Conservation (phyloP, 345 rosid species). For the Gossypioides kirkii region DNA sequence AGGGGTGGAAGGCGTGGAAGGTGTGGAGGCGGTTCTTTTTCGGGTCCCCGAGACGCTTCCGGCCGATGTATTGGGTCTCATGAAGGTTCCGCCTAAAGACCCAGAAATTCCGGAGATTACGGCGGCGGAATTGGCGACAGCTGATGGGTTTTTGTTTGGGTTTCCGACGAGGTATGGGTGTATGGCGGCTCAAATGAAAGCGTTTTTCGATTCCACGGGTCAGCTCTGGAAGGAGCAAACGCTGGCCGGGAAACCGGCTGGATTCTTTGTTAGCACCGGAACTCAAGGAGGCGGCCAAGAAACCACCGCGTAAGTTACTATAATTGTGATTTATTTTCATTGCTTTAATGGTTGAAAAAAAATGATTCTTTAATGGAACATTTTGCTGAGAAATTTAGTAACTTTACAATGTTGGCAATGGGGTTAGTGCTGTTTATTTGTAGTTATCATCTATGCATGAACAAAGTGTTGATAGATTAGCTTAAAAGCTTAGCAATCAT, state of each 20-base stretch:
- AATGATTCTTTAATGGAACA: not conserved
- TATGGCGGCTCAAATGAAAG: constrained; percentile 85
- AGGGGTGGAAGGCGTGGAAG: constrained; percentile 52
- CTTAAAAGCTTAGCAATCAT: not conserved
- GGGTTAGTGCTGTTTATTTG: not conserved
- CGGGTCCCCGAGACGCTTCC: constrained; percentile 64
- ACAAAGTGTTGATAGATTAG: not conserved
- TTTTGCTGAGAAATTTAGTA: not conserved
- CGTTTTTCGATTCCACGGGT: constrained; percentile 66
- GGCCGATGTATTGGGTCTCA: constrained; percentile 41
- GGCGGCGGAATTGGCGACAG: constrained; percentile 45
- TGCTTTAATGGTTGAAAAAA: not conserved
- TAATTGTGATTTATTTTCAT: not conserved
- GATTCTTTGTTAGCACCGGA: constrained; percentile 77
- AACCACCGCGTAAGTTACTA: constrained; percentile 62
- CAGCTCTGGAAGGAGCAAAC: constrained; percentile 58
- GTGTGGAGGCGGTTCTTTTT: constrained; percentile 51
- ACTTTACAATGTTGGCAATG: not conserved
- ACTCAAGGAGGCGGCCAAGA: constrained; percentile 93
- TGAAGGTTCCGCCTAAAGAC: constrained; percentile 54
- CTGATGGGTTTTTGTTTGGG: constrained; percentile 66
- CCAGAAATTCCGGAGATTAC: constrained; percentile 44
- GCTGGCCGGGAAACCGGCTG: constrained; percentile 83
- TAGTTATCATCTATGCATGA: not conserved
- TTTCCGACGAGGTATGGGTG: constrained; percentile 78